Evolutionary conservation across 148 eudicot species (phyloP).

Genomic region (Euryodendron excelsum): DNA sequence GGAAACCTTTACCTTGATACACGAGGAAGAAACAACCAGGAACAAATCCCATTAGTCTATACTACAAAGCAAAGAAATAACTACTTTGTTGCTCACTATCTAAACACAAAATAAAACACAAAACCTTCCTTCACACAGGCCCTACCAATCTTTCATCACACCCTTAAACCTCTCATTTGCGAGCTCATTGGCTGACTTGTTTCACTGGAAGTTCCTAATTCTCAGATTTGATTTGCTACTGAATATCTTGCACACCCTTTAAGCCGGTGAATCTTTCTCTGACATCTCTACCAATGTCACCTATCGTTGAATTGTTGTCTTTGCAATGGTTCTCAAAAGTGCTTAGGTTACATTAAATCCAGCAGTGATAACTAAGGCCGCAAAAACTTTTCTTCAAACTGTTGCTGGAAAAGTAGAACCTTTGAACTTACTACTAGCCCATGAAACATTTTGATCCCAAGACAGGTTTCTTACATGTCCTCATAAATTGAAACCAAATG

Average conservation of each 20-base stretch:
- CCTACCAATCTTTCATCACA: not conserved
- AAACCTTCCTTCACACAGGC: not conserved
- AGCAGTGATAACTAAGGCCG: not conserved
- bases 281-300: not conserved
- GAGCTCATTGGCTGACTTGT: not conserved
- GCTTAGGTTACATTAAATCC: not conserved
- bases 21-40: not conserved
- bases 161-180: not conserved
- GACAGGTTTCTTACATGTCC: not conserved
- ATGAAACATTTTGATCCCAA: not conserved
- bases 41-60: not conserved
- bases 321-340: not conserved
- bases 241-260: not conserved
- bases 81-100: not conserved
- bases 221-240: not conserved
- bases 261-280: not conserved
- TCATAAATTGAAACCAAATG: not conserved
- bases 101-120: not conserved
- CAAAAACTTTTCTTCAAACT: not conserved
- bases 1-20: not conserved
- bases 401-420: no score
- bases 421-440: not conserved
- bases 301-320: not conserved
- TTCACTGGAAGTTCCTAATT: not conserved
- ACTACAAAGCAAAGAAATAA: not conserved